These are phyloP conservation scores for Eleusine coracana DNA, from an alignment of 176 grass and related monocot species.

Conservation along the genomic window DNA sequence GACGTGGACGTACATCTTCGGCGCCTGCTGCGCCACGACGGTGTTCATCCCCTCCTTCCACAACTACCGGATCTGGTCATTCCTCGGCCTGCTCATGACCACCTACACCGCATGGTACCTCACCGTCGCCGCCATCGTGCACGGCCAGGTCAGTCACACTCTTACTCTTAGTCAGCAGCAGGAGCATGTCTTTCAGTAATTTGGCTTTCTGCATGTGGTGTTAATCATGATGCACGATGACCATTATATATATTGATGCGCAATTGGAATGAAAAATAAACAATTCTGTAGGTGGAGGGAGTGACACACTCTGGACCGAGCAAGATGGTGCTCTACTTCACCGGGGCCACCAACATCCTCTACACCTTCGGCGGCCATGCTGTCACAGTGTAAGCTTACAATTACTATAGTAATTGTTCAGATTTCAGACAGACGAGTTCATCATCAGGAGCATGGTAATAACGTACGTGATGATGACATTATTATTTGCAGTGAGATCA, in stretches of 20 bases:
- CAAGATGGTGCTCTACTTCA: conserved; percentile 98
- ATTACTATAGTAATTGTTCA: no score
- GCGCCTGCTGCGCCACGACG: conserved; percentile 92
- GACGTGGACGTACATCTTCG: conserved; percentile 99
- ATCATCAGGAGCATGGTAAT: no score
- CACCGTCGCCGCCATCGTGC: conserved; percentile 64
- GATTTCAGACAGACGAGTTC: no score
- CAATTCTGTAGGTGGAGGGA: conserved; percentile 55
- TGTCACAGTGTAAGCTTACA: conserved; percentile 80
- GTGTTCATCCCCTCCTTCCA: conserved; percentile 98
- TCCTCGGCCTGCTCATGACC: conserved; percentile 93
- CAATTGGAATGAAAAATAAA: not conserved
- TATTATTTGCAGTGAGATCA: conserved; percentile 71
- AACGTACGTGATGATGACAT: no score
- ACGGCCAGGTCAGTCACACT: conserved; percentile 58
- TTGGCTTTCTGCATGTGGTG: not conserved
- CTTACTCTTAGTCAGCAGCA: no score
- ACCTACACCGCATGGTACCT: conserved; percentile 92
- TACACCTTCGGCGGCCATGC: conserved; percentile 99
- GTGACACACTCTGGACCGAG: conserved; percentile 75
- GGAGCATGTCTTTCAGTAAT: not conserved
- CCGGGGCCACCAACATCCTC: conserved; percentile 95
- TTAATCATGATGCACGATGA: not conserved
- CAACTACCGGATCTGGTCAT: conserved; percentile 98
- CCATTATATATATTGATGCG: not conserved